A percentile compares a stretch with the other conserved stretches of the same genome.
Conservation (phyloP, 2,329 filamentous ascomycete genomes). For the Sporothrix brasiliensis region DNA sequence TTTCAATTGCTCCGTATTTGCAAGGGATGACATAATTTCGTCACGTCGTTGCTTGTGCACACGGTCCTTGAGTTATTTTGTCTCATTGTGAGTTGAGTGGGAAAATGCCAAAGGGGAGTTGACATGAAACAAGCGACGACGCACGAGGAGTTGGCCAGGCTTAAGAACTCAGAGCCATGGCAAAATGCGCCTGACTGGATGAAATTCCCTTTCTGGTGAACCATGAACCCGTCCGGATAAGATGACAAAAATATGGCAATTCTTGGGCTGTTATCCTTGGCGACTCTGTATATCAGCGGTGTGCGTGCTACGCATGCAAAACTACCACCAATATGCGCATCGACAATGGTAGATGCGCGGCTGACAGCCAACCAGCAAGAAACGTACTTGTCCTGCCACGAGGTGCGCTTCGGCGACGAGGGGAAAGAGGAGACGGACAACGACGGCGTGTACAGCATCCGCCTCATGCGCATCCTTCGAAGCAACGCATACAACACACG, state of each 20-base stretch:
- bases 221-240: no score
- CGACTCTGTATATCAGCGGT: no score
- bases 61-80: background rate
- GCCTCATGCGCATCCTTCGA: constrained; percentile 45
- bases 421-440: constrained; percentile 30
- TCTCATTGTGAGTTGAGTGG: background rate
- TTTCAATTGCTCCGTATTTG: no score
- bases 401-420: constrained; percentile 38
- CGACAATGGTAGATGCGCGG: background rate
- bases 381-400: constrained; percentile 41
- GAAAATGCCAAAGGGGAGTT: background rate
- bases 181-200: no score
- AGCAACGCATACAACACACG: constrained; percentile 47
- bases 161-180: background rate
- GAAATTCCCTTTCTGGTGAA: no score
- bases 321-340: background rate
- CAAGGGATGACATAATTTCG: background rate
- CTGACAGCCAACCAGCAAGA: constrained; percentile 39
- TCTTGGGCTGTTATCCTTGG: background rate
- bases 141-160: background rate
- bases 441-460: background rate
- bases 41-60: background rate
- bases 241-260: no score
- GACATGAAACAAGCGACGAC: background rate
- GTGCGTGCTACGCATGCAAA: background rate